A percentile compares a stretch with the other conserved stretches of the same genome.
Conservation (phyloP, 2,329 filamentous ascomycete species). For the Colletotrichum cordylinicola region DNA sequence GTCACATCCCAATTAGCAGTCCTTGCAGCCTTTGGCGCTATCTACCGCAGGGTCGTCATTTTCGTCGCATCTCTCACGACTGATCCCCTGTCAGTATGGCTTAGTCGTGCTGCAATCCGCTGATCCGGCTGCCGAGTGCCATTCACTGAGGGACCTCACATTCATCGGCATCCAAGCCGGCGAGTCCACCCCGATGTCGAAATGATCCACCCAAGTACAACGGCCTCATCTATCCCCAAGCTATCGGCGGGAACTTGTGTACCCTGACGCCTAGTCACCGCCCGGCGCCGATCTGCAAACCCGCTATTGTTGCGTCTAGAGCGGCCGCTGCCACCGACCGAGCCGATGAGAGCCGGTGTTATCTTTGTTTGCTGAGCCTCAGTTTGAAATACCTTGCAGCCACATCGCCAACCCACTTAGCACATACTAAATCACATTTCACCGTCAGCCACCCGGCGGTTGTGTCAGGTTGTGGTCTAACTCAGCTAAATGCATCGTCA, state of each 20-base stretch:
- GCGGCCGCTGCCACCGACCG: neutral
- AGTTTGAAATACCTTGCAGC: neutral
- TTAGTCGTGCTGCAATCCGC: neutral
- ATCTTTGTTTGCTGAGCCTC: neutral
- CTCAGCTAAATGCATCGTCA: neutral
- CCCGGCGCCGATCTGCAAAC: neutral
- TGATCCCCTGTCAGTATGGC: neutral
- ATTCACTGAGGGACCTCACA: neutral
- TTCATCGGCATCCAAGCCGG: neutral
- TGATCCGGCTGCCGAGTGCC: neutral
- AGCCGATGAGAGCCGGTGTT: neutral
- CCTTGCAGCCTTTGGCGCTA: neutral
- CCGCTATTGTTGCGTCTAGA: neutral
- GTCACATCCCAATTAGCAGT: neutral
- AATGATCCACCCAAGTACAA: neutral
- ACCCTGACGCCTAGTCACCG: neutral
- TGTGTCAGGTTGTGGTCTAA: constrained; percentile 2
- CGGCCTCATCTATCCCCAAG: neutral
- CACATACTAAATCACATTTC: neutral
- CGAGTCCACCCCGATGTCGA: neutral
- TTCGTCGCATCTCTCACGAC: neutral
- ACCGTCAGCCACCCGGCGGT: neutral
- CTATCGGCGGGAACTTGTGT: neutral
- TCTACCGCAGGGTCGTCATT: neutral
- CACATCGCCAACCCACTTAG: neutral